Evolutionary conservation across 129 eudicot genomes (phyloP), one percentile per base, ranked within the genome.

Genomic region (Helichrysum umbraculigerum): DNA sequence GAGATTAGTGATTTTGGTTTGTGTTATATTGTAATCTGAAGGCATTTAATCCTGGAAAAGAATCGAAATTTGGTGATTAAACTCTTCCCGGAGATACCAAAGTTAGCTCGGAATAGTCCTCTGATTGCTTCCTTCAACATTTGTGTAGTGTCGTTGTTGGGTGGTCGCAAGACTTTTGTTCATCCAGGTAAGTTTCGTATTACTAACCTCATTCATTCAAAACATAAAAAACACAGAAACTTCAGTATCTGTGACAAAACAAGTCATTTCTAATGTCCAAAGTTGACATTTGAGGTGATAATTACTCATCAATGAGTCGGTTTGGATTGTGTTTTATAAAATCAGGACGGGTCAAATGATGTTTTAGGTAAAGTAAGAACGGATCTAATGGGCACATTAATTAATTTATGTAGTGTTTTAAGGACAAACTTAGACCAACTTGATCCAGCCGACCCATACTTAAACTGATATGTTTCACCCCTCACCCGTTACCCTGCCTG

Each of bases 21-120:
- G 41, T 78, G 39, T 39, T 17, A 10, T 75, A 70, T 33, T 37
- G 64, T 76, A 74, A 61, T 61, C 10, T 84, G 87, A 85, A 95
- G 99, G 99, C 85, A 89, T 73, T 87, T 95, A 74, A 85, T 87
- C 17, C 63, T 91, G 86, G 99, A 95, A 81, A 95, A 87, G 85
- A 91, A 75, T 81, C 68, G 96, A 83, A 82, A 75, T 12, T 83
- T 91, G 88, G 22, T 75, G 28, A 78, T 95, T 32, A 95, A 87
- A 77, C 82, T 95, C 83, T 95, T 79, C 75, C 97, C 99, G 1
- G 99, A 84, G 73, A 64, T 89, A 78, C 89, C 99, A 4, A 95
- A 83, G 72, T 71, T 82, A 42, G 84, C 91, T 9, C 83, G 86
- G 77, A 93, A 89, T 73, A 84, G 72, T 61, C 91, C 89, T 74